Percentiles rank a stretch among this genome's conserved stretches.
Evolutionary conservation across 345 rosid genomes (phyloP).

Genomic region (Populus deltoides): DNA sequence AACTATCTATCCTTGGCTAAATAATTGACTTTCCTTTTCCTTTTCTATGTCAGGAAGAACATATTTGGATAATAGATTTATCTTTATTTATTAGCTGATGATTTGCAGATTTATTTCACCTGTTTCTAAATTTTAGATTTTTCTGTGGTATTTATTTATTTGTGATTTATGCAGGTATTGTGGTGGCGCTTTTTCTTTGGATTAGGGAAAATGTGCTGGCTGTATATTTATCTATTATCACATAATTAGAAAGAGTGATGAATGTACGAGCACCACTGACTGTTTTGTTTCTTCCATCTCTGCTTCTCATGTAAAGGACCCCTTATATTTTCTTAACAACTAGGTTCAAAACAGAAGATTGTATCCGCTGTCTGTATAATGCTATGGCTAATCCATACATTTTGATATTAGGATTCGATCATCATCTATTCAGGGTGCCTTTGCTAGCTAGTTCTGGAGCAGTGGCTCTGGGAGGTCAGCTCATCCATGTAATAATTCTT

Average conservation of each 20-base stretch:
- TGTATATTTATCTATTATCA: background rate
- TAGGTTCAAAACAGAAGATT: background rate
- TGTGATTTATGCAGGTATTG: slow-evolving; percentile 10
- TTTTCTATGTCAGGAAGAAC: too few relatives aligned
- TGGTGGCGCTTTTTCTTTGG: slow-evolving; percentile 15
- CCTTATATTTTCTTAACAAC: background rate
- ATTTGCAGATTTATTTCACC: background rate
- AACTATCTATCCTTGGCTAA: too few relatives aligned
- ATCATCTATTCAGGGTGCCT: background rate
- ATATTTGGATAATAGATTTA: background rate
- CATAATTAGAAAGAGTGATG: background rate
- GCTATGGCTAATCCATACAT: background rate
- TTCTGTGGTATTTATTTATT: background rate
- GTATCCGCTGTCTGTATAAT: background rate
- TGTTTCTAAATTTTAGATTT: background rate
- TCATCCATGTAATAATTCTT: background rate
- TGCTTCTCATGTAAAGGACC: slow-evolving; percentile 1
- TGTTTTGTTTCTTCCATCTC: background rate
- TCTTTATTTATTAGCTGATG: background rate
- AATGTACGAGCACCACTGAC: background rate
- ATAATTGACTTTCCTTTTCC: too few relatives aligned
- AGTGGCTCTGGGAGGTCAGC: too few relatives aligned
- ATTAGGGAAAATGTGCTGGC: background rate
- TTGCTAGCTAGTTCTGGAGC: too few relatives aligned
- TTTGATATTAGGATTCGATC: background rate